Evolutionary conservation across 345 rosid species (phyloP), one percentile per base, ranked within the genome.

Genomic region (Odontarrhena argentea): DNA sequence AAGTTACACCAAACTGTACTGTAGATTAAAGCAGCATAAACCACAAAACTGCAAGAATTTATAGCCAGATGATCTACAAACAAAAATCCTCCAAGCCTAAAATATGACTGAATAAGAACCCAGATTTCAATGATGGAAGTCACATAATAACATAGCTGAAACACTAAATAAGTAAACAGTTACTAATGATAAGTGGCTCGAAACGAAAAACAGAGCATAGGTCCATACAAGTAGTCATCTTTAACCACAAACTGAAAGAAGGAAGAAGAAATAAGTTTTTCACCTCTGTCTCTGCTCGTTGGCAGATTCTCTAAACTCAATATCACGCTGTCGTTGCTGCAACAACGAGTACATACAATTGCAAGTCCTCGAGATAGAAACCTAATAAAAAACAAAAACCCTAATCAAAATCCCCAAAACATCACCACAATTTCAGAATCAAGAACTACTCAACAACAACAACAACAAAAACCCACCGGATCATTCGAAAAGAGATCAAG

Each of bases 211-310:
- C 0, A 45, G 47, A 56, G 10, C 40, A 12, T 13, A 43, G 36
- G 15, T 44, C 7, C 9, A 40, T 28, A 50, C 9, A 5, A 62
- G 8, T 26, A 0, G 7, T 46, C 18, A 24, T 26, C 56, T 28
- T 15, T 26, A 54, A 36, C 3, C n/a, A 18, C 9, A 26, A 53
- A 44, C 2, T 2, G 9, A 11, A 3, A 46, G 1, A 32, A 52
- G 12, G n/a, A 25, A 24, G 9, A 26, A 7, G 12, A 47, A 1
- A 1, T 47, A 18, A 18, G 22, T 18, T 12, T 12, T 8, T 28
- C 54, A 91, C 99, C 99, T 80, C 75, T 87, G 99, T 59, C 99
- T 82, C 81, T 80, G 99, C 48, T 94, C 96, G 70, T 80, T 84
- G 67, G 99, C 91, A 71, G 97, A 91, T 66, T 91, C 99, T 73